Base-by-base conservation (phyloP, 305 asterid species). In the Nicotiana rustica region DNA sequence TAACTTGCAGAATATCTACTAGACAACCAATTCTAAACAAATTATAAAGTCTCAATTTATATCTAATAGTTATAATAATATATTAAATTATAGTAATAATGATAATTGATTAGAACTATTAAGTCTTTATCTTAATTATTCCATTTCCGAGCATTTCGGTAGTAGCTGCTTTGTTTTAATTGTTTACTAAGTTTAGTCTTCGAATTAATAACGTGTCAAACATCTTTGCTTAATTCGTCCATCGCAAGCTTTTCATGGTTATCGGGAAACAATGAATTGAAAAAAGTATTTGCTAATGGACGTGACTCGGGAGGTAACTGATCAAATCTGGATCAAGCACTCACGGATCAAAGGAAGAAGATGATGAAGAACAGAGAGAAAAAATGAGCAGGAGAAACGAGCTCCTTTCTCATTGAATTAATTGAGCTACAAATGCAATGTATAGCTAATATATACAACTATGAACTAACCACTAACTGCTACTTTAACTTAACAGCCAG, bases 91-190 rank as follows among this genome's bases (percentile, higher is more conserved):
- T 35, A 67, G 8, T 67, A 35, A 17, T 67, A 36, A 4, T n/a
- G 33, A 68, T 9, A 36, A 36, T 68, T 68, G 9, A 67, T 67
- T 68, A 68, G 49, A 68, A 36, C 56, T 68, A 21, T 36, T 68
- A 35, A 25, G 31, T 68, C 0, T 68, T n/a, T 68, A 68, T 68
- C 56, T 35, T 64, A 60, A 3, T 25, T 65, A 31, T 31, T 33
- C 14, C 49, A 67, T 33, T 33, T 67, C 25, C 25, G 14, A 18
- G 66, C 13, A 60, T 60, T 60, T 18, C 4, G 31, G 14, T 60
- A 60, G 31, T 7, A 18, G 66, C 2, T 60, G 13, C 10, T 60
- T 60, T 2, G 12, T 18, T 60, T 60, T 4, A 3, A 31, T 31
- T 31, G 33, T 31, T 31, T 31, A 31, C 1, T 60, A 6, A 2